These are phyloP conservation scores for Spinacia oleracea DNA, from an alignment of 179 eudicot species.

Conservation along the genomic window DNA sequence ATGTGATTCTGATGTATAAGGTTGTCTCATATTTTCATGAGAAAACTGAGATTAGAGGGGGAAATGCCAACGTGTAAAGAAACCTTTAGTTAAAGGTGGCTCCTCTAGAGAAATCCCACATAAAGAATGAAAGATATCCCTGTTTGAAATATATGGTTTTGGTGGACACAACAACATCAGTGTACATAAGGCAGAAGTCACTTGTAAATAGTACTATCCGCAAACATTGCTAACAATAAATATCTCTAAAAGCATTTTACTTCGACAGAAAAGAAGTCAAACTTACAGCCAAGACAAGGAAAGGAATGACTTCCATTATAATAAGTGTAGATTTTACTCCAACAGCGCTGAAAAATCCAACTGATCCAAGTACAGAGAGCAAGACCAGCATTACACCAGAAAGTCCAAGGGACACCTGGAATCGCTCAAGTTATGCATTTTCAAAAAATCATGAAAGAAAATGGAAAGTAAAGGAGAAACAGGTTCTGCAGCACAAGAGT, in stretches of 20 bases:
- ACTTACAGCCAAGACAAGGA: constrained; percentile 98
- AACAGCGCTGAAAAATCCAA: constrained; percentile 95
- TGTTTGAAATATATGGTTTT: neutral
- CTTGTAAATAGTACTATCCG: neutral
- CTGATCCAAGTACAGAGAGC: constrained; percentile 98
- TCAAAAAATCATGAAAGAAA: constrained; percentile 8
- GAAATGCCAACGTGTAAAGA: neutral
- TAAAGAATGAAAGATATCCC: neutral
- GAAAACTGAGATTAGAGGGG: neutral
- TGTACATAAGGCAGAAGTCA: neutral
- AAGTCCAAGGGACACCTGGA: constrained; percentile 88
- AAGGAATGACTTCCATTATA: constrained; percentile 99
- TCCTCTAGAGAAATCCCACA: neutral
- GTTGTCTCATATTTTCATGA: neutral
- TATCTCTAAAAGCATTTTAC: neutral
- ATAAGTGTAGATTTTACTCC: constrained; percentile 98
- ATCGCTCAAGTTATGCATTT: constrained; percentile 13
- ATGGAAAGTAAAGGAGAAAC: neutral
- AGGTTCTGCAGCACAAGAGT: constrained; percentile 12
- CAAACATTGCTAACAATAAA: neutral
- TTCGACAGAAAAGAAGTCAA: constrained; percentile 6
- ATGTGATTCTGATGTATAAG: neutral
- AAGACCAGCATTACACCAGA: constrained; percentile 92
- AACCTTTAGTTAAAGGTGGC: neutral
- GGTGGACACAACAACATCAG: neutral